Percentiles rank a stretch among this genome's conserved stretches.
These are phyloP conservation scores for Fusarium metavorans DNA, from an alignment of 2,329 filamentous ascomycete genomes.

Conservation along the genomic window DNA sequence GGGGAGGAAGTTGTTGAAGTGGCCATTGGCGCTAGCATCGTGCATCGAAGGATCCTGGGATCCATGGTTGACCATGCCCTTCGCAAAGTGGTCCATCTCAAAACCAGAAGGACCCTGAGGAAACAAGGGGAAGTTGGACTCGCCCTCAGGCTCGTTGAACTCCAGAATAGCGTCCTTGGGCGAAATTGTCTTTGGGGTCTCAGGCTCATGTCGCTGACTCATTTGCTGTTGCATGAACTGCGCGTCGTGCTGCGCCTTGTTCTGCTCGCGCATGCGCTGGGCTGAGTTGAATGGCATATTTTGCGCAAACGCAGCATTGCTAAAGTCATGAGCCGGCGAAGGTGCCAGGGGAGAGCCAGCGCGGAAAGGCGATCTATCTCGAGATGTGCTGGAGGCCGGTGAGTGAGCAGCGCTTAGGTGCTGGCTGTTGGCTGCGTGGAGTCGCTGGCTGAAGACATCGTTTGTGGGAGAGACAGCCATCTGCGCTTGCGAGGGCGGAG, in stretches of 20 bases:
- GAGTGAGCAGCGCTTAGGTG: constrained; percentile 72
- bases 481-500: constrained; percentile 62
- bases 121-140: constrained; percentile 79
- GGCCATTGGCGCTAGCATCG: constrained; percentile 33
- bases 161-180: constrained; percentile 93
- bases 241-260: constrained; percentile 70
- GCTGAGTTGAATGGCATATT: constrained; percentile 62
- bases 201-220: constrained; percentile 54
- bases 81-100: constrained; percentile 54
- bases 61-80: constrained; percentile 43
- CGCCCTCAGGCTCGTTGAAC: constrained; percentile 80
- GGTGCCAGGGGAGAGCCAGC: constrained; percentile 74
- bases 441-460: constrained; percentile 77
- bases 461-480: constrained; percentile 62
- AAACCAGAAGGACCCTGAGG: constrained; percentile 67
- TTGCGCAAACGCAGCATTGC: constrained; percentile 24
- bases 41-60: constrained; percentile 32
- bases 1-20: constrained; percentile 48
- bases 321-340: constrained; percentile 58
- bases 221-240: constrained; percentile 58
- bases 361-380: constrained; percentile 85
- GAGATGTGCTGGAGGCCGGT: constrained; percentile 60
- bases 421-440: constrained; percentile 83
- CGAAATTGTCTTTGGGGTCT: constrained; percentile 86
- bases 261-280: constrained; percentile 70